Conservation (phyloP, 2,329 filamentous ascomycete genomes). For the Pseudophaeomoniella oleicola region DNA sequence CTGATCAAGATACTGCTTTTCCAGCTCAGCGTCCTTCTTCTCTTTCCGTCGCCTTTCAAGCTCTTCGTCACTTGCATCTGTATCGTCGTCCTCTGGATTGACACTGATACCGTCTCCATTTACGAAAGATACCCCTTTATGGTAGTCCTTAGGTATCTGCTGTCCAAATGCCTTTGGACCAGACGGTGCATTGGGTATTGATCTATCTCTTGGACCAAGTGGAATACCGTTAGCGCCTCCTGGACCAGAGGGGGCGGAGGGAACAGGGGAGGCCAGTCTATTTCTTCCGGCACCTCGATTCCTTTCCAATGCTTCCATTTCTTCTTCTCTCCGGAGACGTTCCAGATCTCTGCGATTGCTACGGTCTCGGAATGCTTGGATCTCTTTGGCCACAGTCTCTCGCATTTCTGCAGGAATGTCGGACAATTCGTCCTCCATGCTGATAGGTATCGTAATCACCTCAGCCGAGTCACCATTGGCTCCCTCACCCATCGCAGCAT, state of each 20-base stretch:
- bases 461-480: conserved; percentile 51
- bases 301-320: conserved; percentile 76
- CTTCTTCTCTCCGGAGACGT: conserved; percentile 74
- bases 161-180: conserved; percentile 48
- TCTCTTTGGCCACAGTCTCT: conserved; percentile 85
- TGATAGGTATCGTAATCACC: conserved; percentile 77
- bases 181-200: conserved; percentile 60
- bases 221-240: conserved; percentile 61
- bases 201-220: conserved; percentile 53
- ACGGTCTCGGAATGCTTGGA: conserved; percentile 82
- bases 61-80: conserved; percentile 75
- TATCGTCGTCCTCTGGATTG: conserved; percentile 68
- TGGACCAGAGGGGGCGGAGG: conserved; percentile 46
- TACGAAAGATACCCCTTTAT: conserved; percentile 68
- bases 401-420: conserved; percentile 96
- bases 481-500: conserved; percentile 48
- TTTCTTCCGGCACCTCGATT: conserved; percentile 56
- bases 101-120: conserved; percentile 59
- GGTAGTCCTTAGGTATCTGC: conserved; percentile 56
- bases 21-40: conserved; percentile 59
- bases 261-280: conserved; percentile 58
- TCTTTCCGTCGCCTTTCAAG: conserved; percentile 57
- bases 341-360: conserved; percentile 82
- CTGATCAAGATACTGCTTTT: conserved; percentile 70
- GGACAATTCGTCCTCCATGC: conserved; percentile 79